Evolutionary conservation across 2,329 filamentous ascomycete species (phyloP).

Genomic region (Stemphylium vesicarium): DNA sequence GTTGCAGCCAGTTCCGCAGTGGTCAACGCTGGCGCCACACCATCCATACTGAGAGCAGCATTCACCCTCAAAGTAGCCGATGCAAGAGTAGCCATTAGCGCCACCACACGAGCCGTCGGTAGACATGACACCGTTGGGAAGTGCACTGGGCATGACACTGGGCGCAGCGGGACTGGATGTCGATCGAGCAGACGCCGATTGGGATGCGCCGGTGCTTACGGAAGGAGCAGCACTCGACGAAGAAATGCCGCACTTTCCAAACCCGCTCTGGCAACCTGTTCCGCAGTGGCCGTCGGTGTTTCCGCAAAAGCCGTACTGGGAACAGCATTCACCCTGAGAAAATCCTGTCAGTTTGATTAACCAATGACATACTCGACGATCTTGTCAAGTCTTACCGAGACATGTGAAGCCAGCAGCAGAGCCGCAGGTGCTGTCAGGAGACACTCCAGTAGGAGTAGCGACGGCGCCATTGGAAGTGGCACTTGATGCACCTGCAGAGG

Average conservation of each 20-base stretch:
- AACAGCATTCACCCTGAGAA: slow-evolving; percentile 48
- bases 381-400: slow-evolving; percentile 7
- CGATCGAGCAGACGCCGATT: neutral
- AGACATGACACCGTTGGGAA: slow-evolving; percentile 12
- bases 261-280: slow-evolving; percentile 34
- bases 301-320: slow-evolving; percentile 48
- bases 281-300: slow-evolving; percentile 32
- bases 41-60: slow-evolving; percentile 28
- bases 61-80: slow-evolving; percentile 21
- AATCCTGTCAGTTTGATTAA: slow-evolving; percentile 15
- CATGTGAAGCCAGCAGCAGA: slow-evolving; percentile 27
- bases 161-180: neutral
- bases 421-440: slow-evolving; percentile 29
- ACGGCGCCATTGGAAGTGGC: slow-evolving; percentile 11
- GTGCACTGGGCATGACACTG: too few relatives aligned
- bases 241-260: slow-evolving; percentile 26
- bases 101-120: slow-evolving; percentile 21
- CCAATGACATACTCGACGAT: neutral
- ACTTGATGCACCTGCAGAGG: slow-evolving; percentile 12
- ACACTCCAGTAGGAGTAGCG: slow-evolving; percentile 8
- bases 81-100: slow-evolving; percentile 18
- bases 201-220: too few relatives aligned
- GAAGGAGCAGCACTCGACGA: neutral
- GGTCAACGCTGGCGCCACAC: slow-evolving; percentile 13
- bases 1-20: slow-evolving; percentile 12